Percentiles rank a stretch among this genome's conserved stretches.
These are phyloP conservation scores for Vinca major DNA, from an alignment of 305 asterid genomes.

Conservation along the genomic window DNA sequence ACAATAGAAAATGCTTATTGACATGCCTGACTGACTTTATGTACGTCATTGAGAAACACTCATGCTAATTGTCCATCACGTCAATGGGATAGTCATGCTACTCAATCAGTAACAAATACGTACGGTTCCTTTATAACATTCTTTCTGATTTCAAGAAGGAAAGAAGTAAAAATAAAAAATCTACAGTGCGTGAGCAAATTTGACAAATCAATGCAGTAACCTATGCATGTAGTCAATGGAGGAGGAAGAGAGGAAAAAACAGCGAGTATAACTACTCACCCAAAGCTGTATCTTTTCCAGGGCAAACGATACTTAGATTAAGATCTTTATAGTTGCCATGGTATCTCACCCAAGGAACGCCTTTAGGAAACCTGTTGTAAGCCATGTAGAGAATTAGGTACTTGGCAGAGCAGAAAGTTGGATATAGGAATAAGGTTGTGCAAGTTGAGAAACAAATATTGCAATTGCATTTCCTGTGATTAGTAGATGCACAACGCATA, in stretches of 20 bases:
- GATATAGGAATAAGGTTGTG: neutral
- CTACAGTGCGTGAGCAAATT: neutral
- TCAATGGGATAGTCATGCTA: neutral
- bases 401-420: neutral
- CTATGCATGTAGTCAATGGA: neutral
- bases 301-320: conserved; percentile 59
- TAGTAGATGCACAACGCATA: neutral
- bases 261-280: conserved; percentile 35
- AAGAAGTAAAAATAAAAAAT: neutral
- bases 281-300: conserved; percentile 67
- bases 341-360: conserved; percentile 90
- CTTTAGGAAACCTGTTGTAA: conserved; percentile 73
- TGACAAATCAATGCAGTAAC: neutral
- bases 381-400: conserved; percentile 2
- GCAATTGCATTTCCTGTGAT: neutral
- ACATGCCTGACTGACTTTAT: neutral
- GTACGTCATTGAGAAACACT: neutral
- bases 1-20: neutral
- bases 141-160: neutral
- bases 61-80: neutral
- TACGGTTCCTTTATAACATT: neutral
- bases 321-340: conserved; percentile 63
- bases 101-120: neutral
- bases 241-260: neutral
- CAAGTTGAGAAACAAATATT: neutral